Percentiles rank a stretch among this genome's conserved stretches.
These are phyloP conservation scores for Aspergillus felis DNA, from an alignment of 2,329 filamentous ascomycete species.

Conservation along the genomic window DNA sequence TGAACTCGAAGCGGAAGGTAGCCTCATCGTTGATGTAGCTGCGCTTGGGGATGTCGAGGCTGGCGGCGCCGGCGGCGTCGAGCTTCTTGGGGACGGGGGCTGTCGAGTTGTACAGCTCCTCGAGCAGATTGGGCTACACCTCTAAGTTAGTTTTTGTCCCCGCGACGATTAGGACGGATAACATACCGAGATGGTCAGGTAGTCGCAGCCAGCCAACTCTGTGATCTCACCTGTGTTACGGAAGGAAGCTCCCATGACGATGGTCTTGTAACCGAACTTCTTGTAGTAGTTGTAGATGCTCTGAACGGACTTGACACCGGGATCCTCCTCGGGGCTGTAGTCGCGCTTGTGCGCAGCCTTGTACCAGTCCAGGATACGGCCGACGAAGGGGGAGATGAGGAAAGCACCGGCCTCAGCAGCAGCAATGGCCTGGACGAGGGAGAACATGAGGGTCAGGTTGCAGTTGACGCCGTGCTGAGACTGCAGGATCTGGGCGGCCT, in stretches of 20 bases:
- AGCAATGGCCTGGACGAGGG: slow-evolving; percentile 85
- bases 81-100: slow-evolving; percentile 90
- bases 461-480: slow-evolving; percentile 93
- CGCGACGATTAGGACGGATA: not conserved
- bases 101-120: slow-evolving; percentile 84
- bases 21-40: slow-evolving; percentile 86
- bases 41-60: slow-evolving; percentile 80
- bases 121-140: slow-evolving; percentile 77
- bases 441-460: slow-evolving; percentile 99
- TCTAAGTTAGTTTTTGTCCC: slow-evolving; percentile 13
- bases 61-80: slow-evolving; percentile 60
- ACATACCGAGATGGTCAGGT: slow-evolving; percentile 92
- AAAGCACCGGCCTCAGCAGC: slow-evolving; percentile 92
- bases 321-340: slow-evolving; percentile 84
- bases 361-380: slow-evolving; percentile 99
- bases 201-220: slow-evolving; percentile 96
- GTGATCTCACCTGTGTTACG: slow-evolving; percentile 94
- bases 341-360: slow-evolving; percentile 95
- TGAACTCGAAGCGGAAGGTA: slow-evolving; percentile 96
- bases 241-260: slow-evolving; percentile 99
- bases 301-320: slow-evolving; percentile 91
- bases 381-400: slow-evolving; percentile 99
- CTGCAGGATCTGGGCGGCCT: slow-evolving; percentile 96
- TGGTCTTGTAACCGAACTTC: slow-evolving; percentile 98
- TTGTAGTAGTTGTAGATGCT: slow-evolving; percentile 99